phyloP scores from a whole-genome alignment of 352 stramenopile species.

The Pythium monospermum region DNA sequence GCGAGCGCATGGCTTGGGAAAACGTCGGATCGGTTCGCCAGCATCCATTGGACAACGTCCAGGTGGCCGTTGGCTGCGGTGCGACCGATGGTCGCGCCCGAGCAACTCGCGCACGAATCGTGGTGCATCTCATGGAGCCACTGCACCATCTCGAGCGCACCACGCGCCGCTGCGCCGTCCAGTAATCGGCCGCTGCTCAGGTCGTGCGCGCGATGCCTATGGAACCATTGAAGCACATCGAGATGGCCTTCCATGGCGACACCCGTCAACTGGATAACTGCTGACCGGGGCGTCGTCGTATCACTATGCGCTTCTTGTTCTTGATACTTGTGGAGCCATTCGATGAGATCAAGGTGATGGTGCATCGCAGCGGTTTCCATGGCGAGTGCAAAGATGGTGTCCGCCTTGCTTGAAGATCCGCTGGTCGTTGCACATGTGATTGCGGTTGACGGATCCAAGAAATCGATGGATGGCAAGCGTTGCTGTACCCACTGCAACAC shows the following conservation, averaged over 20 bases:
- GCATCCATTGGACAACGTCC: slow-evolving; percentile 12
- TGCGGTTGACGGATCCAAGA: neutral
- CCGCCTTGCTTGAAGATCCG: too few species aligned
- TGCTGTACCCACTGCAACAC: slow-evolving; percentile 7
- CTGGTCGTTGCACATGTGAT: too few species aligned
- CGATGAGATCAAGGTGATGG: slow-evolving; percentile 5
- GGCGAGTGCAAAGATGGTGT: neutral
- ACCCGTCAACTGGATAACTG: neutral
- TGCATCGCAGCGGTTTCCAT: slow-evolving; percentile 4
- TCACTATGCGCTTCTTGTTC: neutral
- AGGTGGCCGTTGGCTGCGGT: slow-evolving; percentile 13
- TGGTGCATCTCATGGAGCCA: slow-evolving; percentile 9
- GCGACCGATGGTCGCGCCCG: neutral
- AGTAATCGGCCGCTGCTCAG: neutral
- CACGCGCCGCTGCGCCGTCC: neutral
- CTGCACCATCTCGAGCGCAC: slow-evolving; percentile 6
- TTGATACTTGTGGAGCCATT: slow-evolving; percentile 5
- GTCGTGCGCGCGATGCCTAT: slow-evolving; percentile 4
- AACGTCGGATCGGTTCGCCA: slow-evolving; percentile 8
- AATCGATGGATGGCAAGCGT: neutral
- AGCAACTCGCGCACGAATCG: neutral
- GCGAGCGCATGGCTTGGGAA: slow-evolving; percentile 5
- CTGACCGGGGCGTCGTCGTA: neutral
- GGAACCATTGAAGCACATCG: slow-evolving; percentile 14
- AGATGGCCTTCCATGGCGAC: slow-evolving; percentile 8